A percentile compares a stretch with the other conserved stretches of the same genome.
Conservation (phyloP, 768 basidiomycete species). For the Podaxis sp. region DNA sequence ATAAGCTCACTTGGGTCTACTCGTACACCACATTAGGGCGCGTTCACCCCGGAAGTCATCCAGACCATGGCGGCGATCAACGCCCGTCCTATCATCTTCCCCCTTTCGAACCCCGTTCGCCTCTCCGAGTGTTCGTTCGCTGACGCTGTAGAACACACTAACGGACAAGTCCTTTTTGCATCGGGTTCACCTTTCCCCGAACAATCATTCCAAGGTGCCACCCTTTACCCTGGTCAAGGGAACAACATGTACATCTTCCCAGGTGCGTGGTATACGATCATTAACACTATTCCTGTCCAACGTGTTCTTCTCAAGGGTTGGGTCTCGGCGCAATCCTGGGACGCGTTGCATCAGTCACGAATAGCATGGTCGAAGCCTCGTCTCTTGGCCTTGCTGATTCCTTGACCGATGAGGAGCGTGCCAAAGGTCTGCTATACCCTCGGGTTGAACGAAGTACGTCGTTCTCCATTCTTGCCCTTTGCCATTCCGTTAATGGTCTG, state of each 20-base stretch:
- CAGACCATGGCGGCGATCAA: conserved; percentile 78
- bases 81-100: conserved; percentile 86
- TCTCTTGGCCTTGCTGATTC: conserved; percentile 78
- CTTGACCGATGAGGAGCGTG: conserved; percentile 68
- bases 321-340: conserved; percentile 80
- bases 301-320: conserved; percentile 46
- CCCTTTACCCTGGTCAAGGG: conserved; percentile 80
- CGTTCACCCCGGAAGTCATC: conserved; percentile 74
- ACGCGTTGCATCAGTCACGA: conserved; percentile 68
- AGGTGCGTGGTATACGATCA: conserved; percentile 33
- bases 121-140: conserved; percentile 80
- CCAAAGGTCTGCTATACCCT: conserved; percentile 75
- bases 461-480: not conserved
- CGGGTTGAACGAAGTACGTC: conserved; percentile 67
- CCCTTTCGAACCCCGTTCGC: conserved; percentile 86
- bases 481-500: not conserved
- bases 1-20: not conserved
- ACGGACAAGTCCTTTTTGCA: conserved; percentile 81
- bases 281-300: conserved; percentile 18
- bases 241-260: conserved; percentile 94
- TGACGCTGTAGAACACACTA: conserved; percentile 70
- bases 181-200: conserved; percentile 84
- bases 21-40: conserved; percentile 41
- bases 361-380: conserved; percentile 87
- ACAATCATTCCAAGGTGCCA: conserved; percentile 52